These are phyloP conservation scores for Salvia miltiorrhiza DNA, from an alignment of 257 asterid genomes.

Conservation along the genomic window DNA sequence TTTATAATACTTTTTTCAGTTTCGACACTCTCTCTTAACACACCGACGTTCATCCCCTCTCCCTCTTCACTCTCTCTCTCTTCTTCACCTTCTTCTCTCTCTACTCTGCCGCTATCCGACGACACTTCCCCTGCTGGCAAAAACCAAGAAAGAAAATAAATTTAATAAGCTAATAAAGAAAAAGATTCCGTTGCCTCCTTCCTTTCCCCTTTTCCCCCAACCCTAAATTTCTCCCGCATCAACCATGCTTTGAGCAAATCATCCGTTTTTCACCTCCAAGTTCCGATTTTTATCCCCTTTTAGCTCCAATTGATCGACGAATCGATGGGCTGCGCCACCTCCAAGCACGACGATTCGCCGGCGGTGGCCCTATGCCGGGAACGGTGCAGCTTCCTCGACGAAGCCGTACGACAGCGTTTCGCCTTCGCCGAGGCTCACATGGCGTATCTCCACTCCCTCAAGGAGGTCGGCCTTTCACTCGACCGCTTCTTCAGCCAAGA, in stretches of 20 bases:
- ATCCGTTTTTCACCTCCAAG: neutral
- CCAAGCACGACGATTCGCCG: constrained; percentile 88
- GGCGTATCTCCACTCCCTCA: constrained; percentile 70
- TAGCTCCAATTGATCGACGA: neutral
- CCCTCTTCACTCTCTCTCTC: neutral
- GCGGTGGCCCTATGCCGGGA: constrained; percentile 84
- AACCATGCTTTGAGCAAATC: constrained; percentile 25
- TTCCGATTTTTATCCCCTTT: neutral
- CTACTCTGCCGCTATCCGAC: constrained; percentile 44
- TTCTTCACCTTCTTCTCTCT: constrained; percentile 19
- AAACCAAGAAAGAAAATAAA: constrained; percentile 22
- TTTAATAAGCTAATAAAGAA: constrained; percentile 11
- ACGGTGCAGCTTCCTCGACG: constrained; percentile 74
- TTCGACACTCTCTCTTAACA: neutral
- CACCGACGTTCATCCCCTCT: constrained; percentile 32
- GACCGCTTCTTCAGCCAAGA: constrained; percentile 69
- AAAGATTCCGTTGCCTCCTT: constrained; percentile 37
- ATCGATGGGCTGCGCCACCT: constrained; percentile 78
- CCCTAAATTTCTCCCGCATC: constrained; percentile 31
- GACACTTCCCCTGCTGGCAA: constrained; percentile 45
- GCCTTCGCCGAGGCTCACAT: constrained; percentile 81
- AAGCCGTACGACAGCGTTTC: constrained; percentile 78
- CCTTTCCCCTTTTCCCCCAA: constrained; percentile 31
- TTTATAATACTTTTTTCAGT: neutral
- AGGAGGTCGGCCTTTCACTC: constrained; percentile 57